phyloP scores from a whole-genome alignment of 2,329 filamentous ascomycete species.

The Phaeosphaeria sp. region DNA sequence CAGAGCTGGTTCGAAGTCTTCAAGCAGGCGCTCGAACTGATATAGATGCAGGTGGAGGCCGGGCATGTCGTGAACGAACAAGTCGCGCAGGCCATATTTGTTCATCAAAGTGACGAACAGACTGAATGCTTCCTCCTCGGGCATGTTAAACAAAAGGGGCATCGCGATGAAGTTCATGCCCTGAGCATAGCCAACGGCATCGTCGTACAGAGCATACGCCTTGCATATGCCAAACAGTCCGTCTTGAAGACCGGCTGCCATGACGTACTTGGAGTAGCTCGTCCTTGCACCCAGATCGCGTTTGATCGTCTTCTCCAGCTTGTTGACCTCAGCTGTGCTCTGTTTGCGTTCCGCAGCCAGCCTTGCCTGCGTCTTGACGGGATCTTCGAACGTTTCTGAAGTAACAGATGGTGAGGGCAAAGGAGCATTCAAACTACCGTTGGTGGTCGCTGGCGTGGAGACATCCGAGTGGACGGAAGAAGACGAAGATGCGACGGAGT shows the following conservation, averaged over 20 bases:
- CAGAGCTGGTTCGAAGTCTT: constrained; percentile 91
- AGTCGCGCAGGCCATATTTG: constrained; percentile 88
- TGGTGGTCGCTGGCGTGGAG: constrained; percentile 67
- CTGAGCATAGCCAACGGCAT: constrained; percentile 93
- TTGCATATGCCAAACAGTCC: constrained; percentile 96
- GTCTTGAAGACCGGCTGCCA: constrained; percentile 89
- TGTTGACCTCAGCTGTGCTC: constrained; percentile 74
- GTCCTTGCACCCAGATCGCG: constrained; percentile 91
- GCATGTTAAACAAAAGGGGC: constrained; percentile 97
- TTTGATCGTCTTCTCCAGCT: constrained; percentile 89
- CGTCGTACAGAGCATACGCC: constrained; percentile 94
- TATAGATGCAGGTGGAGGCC: constrained; percentile 92
- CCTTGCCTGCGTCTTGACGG: constrained; percentile 69
- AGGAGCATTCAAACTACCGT: constrained; percentile 47
- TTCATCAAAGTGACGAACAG: constrained; percentile 94
- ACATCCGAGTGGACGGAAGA: constrained; percentile 84
- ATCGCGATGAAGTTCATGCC: constrained; percentile 99
- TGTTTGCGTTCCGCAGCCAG: constrained; percentile 74
- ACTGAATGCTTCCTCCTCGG: constrained; percentile 95
- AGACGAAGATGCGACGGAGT: constrained; percentile 75
- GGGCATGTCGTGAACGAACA: constrained; percentile 96
- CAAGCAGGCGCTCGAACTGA: constrained; percentile 91
- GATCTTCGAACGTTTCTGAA: constrained; percentile 64
- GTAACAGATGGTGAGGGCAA: constrained; percentile 62
- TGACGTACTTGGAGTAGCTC: constrained; percentile 95